Percentiles rank a stretch among this genome's conserved stretches.
Evolutionary conservation across 495 filamentous ascomycete genomes (phyloP).

Genomic region (Haplographium delicatum): DNA sequence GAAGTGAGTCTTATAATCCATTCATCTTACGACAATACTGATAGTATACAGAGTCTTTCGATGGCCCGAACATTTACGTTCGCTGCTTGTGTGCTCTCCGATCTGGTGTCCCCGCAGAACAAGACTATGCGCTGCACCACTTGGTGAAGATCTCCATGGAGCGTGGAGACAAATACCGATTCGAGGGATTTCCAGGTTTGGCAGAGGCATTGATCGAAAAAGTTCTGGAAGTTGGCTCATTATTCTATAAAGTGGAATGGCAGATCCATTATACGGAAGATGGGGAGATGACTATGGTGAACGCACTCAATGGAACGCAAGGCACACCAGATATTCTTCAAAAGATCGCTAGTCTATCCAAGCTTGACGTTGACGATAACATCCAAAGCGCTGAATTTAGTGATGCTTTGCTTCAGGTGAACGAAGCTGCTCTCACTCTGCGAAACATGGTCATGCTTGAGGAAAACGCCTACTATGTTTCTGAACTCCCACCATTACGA

Average conservation of each 20-base stretch:
- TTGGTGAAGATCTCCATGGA: slow-evolving; percentile 94
- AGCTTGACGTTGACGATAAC: slow-evolving; percentile 57
- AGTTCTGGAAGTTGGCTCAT: slow-evolving; percentile 61
- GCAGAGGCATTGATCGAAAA: slow-evolving; percentile 86
- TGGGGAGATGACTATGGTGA: slow-evolving; percentile 40
- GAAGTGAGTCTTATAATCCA: slow-evolving; percentile 35
- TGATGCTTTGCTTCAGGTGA: slow-evolving; percentile 66
- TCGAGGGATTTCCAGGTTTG: slow-evolving; percentile 84
- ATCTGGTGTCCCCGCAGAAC: slow-evolving; percentile 72
- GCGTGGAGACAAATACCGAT: slow-evolving; percentile 90
- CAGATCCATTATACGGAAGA: slow-evolving; percentile 63
- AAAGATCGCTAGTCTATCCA: slow-evolving; percentile 51
- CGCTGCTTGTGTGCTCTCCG: slow-evolving; percentile 75
- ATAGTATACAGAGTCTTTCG: slow-evolving; percentile 30
- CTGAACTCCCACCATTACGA: slow-evolving; percentile 63
- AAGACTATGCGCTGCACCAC: slow-evolving; percentile 85
- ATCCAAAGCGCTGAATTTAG: slow-evolving; percentile 70
- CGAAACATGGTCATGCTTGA: slow-evolving; percentile 88
- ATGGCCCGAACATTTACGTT: slow-evolving; percentile 83
- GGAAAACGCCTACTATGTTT: slow-evolving; percentile 81
- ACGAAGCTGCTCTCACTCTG: slow-evolving; percentile 80
- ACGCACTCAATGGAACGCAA: slow-evolving; percentile 66
- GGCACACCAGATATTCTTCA: slow-evolving; percentile 73
- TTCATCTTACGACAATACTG: too few species aligned
- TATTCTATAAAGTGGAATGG: slow-evolving; percentile 83